Evolutionary conservation across 352 stramenopile genomes (phyloP).

Genomic region (Plasmopara halstedii): DNA sequence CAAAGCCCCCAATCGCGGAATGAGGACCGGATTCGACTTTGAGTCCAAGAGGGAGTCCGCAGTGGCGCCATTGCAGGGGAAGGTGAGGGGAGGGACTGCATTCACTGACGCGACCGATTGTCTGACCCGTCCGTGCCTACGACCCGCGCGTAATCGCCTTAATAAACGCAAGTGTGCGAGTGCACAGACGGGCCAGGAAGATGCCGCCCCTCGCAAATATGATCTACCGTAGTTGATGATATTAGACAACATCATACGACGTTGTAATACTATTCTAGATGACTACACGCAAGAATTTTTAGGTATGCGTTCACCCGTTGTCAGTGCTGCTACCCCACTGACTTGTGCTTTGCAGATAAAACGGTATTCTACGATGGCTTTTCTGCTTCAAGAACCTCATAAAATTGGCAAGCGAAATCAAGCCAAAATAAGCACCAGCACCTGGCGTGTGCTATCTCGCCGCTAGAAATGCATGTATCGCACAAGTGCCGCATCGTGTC

Average conservation of each 20-base stretch:
- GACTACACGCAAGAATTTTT: not conserved
- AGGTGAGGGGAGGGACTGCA: conserved; percentile 21
- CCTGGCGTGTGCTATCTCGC: conserved; percentile 19
- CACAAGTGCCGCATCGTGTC: conserved; percentile 12
- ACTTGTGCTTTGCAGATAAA: no score
- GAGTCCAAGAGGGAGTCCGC: conserved; percentile 15
- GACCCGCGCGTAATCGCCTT: conserved; percentile 7
- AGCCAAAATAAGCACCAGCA: not conserved
- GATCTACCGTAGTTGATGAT: conserved; percentile 1
- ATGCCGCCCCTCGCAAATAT: conserved; percentile 10
- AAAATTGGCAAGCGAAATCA: not conserved
- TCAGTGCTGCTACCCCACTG: not conserved
- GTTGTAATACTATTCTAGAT: not conserved
- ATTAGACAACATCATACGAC: not conserved
- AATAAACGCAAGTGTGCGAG: conserved; percentile 2
- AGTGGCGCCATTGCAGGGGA: conserved; percentile 31
- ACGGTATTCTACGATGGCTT: not conserved
- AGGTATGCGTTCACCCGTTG: not conserved
- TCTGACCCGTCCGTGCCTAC: conserved; percentile 2
- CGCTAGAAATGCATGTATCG: conserved; percentile 1
- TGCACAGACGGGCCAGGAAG: conserved; percentile 4
- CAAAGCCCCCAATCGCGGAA: conserved; percentile 28
- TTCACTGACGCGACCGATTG: conserved; percentile 19
- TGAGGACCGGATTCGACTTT: conserved; percentile 27
- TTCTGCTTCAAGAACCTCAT: not conserved